Percentiles rank a stretch among this genome's conserved stretches.
phyloP scores from a whole-genome alignment of 2,329 filamentous ascomycete species.

The Zasmidium citrigriseum region DNA sequence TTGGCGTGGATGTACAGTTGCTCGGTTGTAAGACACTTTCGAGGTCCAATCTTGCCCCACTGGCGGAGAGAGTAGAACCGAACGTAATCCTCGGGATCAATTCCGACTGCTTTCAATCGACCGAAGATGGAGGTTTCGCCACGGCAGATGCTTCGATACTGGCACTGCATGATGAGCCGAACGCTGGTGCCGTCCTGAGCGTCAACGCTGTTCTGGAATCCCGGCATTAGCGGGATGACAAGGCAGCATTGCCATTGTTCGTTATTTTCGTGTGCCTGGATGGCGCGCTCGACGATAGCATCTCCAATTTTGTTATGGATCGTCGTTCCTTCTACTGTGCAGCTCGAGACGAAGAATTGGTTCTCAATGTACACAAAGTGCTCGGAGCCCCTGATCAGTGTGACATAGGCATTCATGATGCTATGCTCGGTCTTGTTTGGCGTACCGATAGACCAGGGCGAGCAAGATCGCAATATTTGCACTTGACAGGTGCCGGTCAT shows the following conservation, averaged over 20 bases:
- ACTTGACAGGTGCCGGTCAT: constrained; percentile 94
- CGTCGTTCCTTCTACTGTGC: constrained; percentile 80
- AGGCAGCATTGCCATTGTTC: constrained; percentile 91
- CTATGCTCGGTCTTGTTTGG: constrained; percentile 83
- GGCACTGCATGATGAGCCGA: constrained; percentile 92
- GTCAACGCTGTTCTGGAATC: constrained; percentile 95
- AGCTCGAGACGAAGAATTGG: constrained; percentile 96
- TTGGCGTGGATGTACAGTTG: constrained; percentile 99
- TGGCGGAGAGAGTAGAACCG: constrained; percentile 89
- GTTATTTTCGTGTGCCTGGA: constrained; percentile 76
- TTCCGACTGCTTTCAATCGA: constrained; percentile 72
- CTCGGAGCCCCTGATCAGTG: constrained; percentile 91
- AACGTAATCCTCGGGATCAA: constrained; percentile 94
- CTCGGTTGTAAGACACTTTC: constrained; percentile 83
- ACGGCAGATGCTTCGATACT: constrained; percentile 93
- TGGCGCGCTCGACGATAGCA: constrained; percentile 87
- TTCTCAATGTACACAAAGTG: constrained; percentile 99
- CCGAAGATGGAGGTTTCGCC: constrained; percentile 92
- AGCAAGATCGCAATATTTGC: constrained; percentile 88
- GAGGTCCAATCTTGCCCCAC: constrained; percentile 86
- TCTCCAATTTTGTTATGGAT: constrained; percentile 94
- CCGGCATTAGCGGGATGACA: constrained; percentile 94
- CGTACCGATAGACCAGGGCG: constrained; percentile 88
- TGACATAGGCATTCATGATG: constrained; percentile 93
- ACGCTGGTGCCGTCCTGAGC: constrained; percentile 93